phyloP scores from a whole-genome alignment of 352 stramenopile species.

The Phytophthora idaei region DNA sequence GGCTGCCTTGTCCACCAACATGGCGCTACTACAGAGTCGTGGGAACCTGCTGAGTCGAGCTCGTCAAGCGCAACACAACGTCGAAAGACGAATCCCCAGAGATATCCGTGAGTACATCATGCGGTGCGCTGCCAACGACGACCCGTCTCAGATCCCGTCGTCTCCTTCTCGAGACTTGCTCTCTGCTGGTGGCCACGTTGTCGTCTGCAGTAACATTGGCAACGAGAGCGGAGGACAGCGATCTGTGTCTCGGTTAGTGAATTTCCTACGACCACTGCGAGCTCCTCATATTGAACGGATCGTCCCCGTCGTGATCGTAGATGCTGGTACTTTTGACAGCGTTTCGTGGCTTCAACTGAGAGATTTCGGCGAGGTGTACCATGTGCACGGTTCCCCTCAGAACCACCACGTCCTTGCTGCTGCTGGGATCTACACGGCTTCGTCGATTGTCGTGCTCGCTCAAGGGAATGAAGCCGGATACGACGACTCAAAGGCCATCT shows the following conservation, averaged over 20 bases:
- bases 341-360: constrained; percentile 71
- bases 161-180: constrained; percentile 53
- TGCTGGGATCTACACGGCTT: constrained; percentile 82
- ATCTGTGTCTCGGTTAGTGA: constrained; percentile 69
- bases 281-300: constrained; percentile 69
- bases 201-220: constrained; percentile 82
- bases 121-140: constrained; percentile 38
- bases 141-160: constrained; percentile 42
- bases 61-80: constrained; percentile 69
- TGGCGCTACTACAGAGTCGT: constrained; percentile 39
- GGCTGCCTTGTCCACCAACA: constrained; percentile 37
- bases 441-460: constrained; percentile 79
- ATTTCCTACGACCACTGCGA: constrained; percentile 77
- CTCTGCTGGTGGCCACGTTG: constrained; percentile 65
- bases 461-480: constrained; percentile 76
- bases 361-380: constrained; percentile 79
- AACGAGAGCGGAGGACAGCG: constrained; percentile 63
- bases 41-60: constrained; percentile 57
- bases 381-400: constrained; percentile 78
- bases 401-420: constrained; percentile 70
- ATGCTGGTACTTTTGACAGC: constrained; percentile 66
- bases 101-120: constrained; percentile 67
- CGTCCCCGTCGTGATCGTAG: constrained; percentile 79
- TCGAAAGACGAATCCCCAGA: constrained; percentile 69
- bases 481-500: constrained; percentile 87